Conservation (phyloP, 805 yeast species). For the Metschnikowia arizonensis region DNA sequence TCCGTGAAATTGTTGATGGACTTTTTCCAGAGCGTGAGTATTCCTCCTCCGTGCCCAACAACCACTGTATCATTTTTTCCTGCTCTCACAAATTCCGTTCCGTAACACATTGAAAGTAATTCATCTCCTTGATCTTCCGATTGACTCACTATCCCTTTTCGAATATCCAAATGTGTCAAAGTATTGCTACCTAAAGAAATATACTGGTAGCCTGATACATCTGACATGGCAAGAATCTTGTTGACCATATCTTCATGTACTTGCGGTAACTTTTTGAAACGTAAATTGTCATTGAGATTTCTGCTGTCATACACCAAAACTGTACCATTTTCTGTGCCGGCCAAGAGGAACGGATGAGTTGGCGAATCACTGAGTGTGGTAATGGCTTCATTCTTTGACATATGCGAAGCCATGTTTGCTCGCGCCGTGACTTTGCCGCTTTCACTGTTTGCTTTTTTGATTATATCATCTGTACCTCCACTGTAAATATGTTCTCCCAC, state of each 20-base stretch:
- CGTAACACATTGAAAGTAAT: conserved; percentile 67
- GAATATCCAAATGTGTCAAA: conserved; percentile 68
- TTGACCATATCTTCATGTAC: conserved; percentile 79
- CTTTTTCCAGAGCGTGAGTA: conserved; percentile 81
- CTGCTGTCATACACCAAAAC: conserved; percentile 60
- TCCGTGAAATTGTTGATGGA: conserved; percentile 65
- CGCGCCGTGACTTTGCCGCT: conserved; percentile 76
- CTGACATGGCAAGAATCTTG: conserved; percentile 65
- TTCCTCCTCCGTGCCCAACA: conserved; percentile 90
- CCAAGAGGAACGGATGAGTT: conserved; percentile 47
- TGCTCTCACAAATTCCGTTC: conserved; percentile 44
- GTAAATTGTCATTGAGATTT: conserved; percentile 37
- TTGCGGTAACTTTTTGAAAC: conserved; percentile 42
- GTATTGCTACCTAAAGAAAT: conserved; percentile 81
- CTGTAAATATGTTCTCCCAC: conserved; percentile 56
- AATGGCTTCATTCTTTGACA: conserved; percentile 26
- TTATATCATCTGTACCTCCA: conserved; percentile 73
- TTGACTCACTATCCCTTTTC: conserved; percentile 61
- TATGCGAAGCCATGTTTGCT: conserved; percentile 24
- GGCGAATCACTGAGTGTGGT: conserved; percentile 46
- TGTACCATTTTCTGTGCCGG: conserved; percentile 69
- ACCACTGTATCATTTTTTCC: conserved; percentile 59
- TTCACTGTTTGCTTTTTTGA: conserved; percentile 66
- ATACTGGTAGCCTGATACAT: conserved; percentile 71
- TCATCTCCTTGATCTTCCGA: conserved; percentile 95